These are phyloP conservation scores for Auricularia auricula-judae DNA, from an alignment of 768 basidiomycete species.

Conservation along the genomic window DNA sequence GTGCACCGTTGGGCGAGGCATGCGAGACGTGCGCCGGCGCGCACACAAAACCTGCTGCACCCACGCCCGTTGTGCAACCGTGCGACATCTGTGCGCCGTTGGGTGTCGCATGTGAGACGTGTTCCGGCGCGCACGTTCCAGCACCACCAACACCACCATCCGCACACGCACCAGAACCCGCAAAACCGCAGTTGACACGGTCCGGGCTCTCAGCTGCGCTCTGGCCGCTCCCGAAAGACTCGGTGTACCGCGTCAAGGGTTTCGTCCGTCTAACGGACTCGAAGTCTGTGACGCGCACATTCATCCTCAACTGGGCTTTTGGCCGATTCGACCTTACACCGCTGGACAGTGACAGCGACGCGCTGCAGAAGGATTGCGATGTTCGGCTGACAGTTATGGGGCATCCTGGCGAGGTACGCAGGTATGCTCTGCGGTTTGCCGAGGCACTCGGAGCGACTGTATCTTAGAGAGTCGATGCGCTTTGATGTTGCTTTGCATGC, in stretches of 20 bases:
- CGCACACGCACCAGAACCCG: not conserved
- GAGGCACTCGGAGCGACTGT: constrained; percentile 28
- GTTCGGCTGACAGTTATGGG: constrained; percentile 85
- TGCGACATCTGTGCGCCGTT: too few species aligned
- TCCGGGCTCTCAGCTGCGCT: constrained; percentile 36
- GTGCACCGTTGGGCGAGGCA: too few species aligned
- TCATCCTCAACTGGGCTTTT: constrained; percentile 90
- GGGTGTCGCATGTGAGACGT: not conserved
- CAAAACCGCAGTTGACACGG: not conserved
- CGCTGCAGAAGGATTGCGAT: constrained; percentile 19
- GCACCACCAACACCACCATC: not conserved
- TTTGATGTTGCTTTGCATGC: too few species aligned
- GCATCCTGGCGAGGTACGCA: constrained; percentile 65
- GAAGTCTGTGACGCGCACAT: constrained; percentile 12
- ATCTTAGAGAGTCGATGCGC: constrained; percentile 11
- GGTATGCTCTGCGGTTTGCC: constrained; percentile 46
- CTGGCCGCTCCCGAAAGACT: constrained; percentile 46
- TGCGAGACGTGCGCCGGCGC: too few species aligned
- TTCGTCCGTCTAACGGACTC: constrained; percentile 47
- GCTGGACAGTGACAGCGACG: constrained; percentile 12
- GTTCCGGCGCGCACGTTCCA: not conserved
- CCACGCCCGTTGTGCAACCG: too few species aligned
- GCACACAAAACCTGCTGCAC: too few species aligned
- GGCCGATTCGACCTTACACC: constrained; percentile 64
- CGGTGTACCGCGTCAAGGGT: constrained; percentile 78